Base-by-base conservation (phyloP, 495 filamentous ascomycete species). In the Podospora pseudopauciseta region DNA sequence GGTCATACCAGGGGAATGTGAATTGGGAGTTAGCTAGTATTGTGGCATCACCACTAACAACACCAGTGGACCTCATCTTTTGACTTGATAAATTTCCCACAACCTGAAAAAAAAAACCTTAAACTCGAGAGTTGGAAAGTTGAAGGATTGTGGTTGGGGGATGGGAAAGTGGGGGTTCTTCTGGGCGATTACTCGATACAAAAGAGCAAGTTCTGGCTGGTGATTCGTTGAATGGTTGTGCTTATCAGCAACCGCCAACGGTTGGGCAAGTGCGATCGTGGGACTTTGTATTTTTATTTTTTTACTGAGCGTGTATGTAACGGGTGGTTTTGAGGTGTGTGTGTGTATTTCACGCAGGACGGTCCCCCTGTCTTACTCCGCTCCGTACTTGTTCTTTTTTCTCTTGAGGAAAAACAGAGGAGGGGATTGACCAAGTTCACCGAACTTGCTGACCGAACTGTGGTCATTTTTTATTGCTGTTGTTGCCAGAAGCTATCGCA, bases 201-300 rank as follows among this genome's bases (percentile, higher is more conserved):
- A 56, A 58, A 56, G 54, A 23, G 23, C 26, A 53, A 49, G 26
- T 65, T 59, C 16, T 60, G 53, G 64, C 32, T 65, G 18, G 26
- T 65, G 64, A 65, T 65, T 65, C 64, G 64, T 26, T 16, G 9
- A 6, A 59, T 9, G n/a, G 16, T 65, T 58, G 54, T 65, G 49
- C 64, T 65, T 65, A 60, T 65, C 64, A 62, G 39, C 30, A 7
- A 32, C 30, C 7, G 23, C 30, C 30, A 32, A 32, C 30, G 30
- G 7, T 32, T 32, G 30, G 30, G 30, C 30, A 32, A 32, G 30
- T 32, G 30, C 30, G 30, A 1, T 23, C 1, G 23, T 23, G 23
- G 23, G 30, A 7, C 13, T 49, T 49, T 23, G 0, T 23, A 23
- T 23, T 23, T 23, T 23, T 23, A 23, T 23, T 23, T 23, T 23